phyloP scores from a whole-genome alignment of 1,284 basidiomycete species.

The Trichosporon sp. region DNA sequence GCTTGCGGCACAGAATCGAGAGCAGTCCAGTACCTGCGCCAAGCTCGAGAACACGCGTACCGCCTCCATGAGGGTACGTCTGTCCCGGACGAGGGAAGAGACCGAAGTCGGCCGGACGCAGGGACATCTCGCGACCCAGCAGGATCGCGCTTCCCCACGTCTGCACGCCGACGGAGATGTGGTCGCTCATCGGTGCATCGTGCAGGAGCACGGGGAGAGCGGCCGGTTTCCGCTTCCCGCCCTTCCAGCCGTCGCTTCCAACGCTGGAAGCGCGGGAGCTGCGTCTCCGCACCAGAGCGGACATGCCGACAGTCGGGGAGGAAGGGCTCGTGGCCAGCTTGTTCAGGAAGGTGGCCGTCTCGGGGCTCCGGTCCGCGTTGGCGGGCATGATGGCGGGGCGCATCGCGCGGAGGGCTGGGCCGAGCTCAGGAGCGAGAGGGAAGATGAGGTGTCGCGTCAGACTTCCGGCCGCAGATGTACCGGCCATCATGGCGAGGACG shows the following conservation, averaged over 20 bases:
- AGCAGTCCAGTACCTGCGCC: slow-evolving; percentile 87
- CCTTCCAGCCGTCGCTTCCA: slow-evolving; percentile 9
- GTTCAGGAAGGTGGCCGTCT: slow-evolving; percentile 45
- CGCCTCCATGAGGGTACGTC: slow-evolving; percentile 43
- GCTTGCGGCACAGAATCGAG: slow-evolving; percentile 65
- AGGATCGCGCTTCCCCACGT: slow-evolving; percentile 89
- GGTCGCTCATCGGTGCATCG: slow-evolving; percentile 75
- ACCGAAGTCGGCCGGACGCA: slow-evolving; percentile 60
- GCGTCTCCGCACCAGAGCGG: slow-evolving; percentile 2
- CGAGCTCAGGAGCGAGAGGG: slow-evolving; percentile 45
- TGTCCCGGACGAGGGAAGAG: slow-evolving; percentile 32
- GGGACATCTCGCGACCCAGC: slow-evolving; percentile 72
- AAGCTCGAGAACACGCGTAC: slow-evolving; percentile 70
- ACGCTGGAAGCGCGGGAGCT: slow-evolving; percentile 24
- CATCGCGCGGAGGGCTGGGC: slow-evolving; percentile 36
- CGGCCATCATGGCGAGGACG: slow-evolving; percentile 67
- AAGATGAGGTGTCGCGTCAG: slow-evolving; percentile 53
- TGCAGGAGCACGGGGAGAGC: slow-evolving; percentile 62
- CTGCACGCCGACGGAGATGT: slow-evolving; percentile 77
- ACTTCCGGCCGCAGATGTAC: slow-evolving; percentile 59
- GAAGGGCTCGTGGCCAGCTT: slow-evolving; percentile 43
- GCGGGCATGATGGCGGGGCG: slow-evolving; percentile 26
- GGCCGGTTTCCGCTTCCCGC: slow-evolving; percentile 22
- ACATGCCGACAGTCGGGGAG: neutral
- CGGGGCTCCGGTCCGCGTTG: slow-evolving; percentile 44